Conservation (phyloP, 768 basidiomycete genomes). For the Rhizopogon vulgaris region DNA sequence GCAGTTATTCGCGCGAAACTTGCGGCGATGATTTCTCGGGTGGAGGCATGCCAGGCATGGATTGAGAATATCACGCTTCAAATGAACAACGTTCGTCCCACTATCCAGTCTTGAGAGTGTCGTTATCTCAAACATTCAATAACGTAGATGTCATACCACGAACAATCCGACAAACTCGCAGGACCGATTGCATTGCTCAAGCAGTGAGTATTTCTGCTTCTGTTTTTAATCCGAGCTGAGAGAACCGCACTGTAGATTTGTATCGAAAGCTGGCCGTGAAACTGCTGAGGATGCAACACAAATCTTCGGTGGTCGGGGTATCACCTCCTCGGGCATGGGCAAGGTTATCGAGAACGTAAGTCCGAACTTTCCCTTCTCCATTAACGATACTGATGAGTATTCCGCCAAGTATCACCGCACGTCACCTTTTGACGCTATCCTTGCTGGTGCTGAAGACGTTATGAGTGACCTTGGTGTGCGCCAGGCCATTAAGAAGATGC, state of each 20-base stretch:
- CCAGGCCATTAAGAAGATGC: constrained; percentile 69
- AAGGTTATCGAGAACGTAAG: constrained; percentile 74
- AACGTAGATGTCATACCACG: constrained; percentile 73
- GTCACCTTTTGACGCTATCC: constrained; percentile 77
- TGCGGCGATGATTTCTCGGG: constrained; percentile 82
- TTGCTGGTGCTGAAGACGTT: constrained; percentile 76
- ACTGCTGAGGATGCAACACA: constrained; percentile 67
- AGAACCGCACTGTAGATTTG: constrained; percentile 39
- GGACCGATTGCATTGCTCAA: constrained; percentile 86
- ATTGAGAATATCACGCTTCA: constrained; percentile 86
- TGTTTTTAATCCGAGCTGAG: background rate
- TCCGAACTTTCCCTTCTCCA: constrained; percentile 1
- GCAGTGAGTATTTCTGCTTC: constrained; percentile 45
- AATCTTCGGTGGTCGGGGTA: constrained; percentile 84
- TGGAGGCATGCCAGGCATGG: constrained; percentile 88
- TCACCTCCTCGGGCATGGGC: constrained; percentile 87
- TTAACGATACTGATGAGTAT: background rate
- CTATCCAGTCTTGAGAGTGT: background rate
- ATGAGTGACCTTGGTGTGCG: constrained; percentile 69
- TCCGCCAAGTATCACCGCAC: constrained; percentile 66
- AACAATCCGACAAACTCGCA: constrained; percentile 83
- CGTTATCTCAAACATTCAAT: background rate
- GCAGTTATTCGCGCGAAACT: constrained; percentile 87
- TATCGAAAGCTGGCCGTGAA: constrained; percentile 48
- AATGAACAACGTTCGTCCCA: constrained; percentile 71